Evolutionary conservation across 2,329 filamentous ascomycete genomes (phyloP), one percentile per base, ranked within the genome.

Genomic region (Lanzia echinophila): DNA sequence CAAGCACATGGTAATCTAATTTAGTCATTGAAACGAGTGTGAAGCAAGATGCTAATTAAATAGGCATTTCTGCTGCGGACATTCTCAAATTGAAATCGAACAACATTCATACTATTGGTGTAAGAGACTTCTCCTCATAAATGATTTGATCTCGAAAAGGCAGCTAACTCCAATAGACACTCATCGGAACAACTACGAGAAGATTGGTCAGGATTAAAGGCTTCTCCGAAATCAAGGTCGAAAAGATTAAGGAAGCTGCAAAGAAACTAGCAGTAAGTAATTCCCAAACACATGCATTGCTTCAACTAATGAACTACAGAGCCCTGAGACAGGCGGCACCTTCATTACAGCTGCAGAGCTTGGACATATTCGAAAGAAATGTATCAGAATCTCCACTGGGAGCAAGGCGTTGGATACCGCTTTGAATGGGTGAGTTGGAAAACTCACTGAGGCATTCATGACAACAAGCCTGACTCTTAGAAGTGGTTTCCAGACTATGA

Each of bases 401-500:
- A 86, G 82, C 68, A 85, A 85, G 68, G 79, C 82, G 63, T 80
- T 86, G 54, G 82, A 87, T 66, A 69, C 76, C 15, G 82, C 84
- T 55, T 74, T 87, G 4, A 79, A 79, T 60, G 84, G 84, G 80
- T 81, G 62, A 65, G 56, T 53, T 22, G 24, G 20, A 39, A 3
- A 5, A 38, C 8, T 34, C 22, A 1, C 2, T 32, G 31, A 1
- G 15, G 33, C 19, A 12, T 31, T 36, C 12, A 17, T n/a, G 11
- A 33, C 39, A 17, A 24, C 24, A 20, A 15, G 36, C n/a, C 41
- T 63, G 24, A 62, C 42, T 3, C 19, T 11, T 20, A 41, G 2
- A 51, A 83, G 81, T 58, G 83, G 83, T 22, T 86, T 87, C 60
- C 81, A 86, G 67, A 86, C 82, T 42, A 82, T 83, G 79, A 85